Base-by-base conservation (phyloP, 768 basidiomycete genomes). In the Mycena kentingensis region DNA sequence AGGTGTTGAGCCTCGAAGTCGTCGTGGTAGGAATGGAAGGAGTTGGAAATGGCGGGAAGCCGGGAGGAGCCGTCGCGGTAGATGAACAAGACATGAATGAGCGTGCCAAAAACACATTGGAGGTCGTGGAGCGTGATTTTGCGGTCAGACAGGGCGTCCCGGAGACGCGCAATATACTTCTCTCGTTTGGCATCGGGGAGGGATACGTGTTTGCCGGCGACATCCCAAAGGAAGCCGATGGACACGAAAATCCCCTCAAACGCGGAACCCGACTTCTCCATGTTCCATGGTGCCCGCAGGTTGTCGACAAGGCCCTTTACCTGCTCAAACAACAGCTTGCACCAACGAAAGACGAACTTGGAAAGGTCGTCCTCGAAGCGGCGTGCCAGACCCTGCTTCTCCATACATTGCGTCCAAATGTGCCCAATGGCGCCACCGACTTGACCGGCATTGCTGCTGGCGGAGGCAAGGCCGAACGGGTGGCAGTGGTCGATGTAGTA, bases 41-140 rank as follows among this genome's bases (percentile, higher is more conserved):
- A 69, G 16, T 49, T 49, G 7, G 61, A 70, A 2, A 74, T 44
- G 2, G 53, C 50, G 3, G 70, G 49, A 1, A 73, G 63, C 32
- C 53, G 61, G 4, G 70, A 55, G 1, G 59, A 37, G 4, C 72
- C 69, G 0, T 54, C 46, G 0, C 47, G 49, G 38, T 69, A 64
- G 0, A 72, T 66, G 29, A 72, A 73, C 1, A 66, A 42, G 26
- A 67, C 58, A 46, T 75, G 73, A 4, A 62, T 64, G 0, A 75
- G 60, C 0, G 69, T 65, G 1, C 73, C 68, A 35, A 62, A 54
- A 12, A 76, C 49, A 10, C 49, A 62, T 47, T 64, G 43, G 0
- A 60, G 37, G 0, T 57, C 57, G 26, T 51, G 29, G 19, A 57
- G 54, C 5, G 49, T 44, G n/a, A 49, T 54, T 34, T 12, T 46